Evolutionary conservation across 1,284 basidiomycete species (phyloP).

Genomic region (Sphagnurus paluster): DNA sequence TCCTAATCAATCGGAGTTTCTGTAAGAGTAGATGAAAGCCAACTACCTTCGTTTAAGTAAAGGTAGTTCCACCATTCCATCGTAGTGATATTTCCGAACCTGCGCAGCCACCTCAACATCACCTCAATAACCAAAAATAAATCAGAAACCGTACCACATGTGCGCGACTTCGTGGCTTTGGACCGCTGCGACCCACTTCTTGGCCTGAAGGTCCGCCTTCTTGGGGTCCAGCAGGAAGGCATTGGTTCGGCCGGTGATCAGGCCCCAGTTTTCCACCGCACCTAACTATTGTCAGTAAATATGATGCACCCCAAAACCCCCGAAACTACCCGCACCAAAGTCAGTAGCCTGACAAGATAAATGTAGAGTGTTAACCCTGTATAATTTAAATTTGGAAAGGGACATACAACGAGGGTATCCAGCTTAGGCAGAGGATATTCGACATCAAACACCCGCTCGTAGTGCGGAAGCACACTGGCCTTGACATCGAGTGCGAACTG

Average conservation of each 20-base stretch:
- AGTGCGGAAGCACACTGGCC: slow-evolving; percentile 84
- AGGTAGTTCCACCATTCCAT: slow-evolving; percentile 96
- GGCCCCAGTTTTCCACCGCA: slow-evolving; percentile 96
- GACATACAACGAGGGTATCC: slow-evolving; percentile 77
- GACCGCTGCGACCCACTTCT: slow-evolving; percentile 77
- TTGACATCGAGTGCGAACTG: slow-evolving; percentile 90
- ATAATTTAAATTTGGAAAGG: too few species aligned
- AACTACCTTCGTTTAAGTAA: slow-evolving; percentile 76
- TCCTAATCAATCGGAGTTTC: slow-evolving; percentile 25
- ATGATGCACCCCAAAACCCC: neutral
- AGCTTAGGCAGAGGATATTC: slow-evolving; percentile 93
- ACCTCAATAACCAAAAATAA: neutral
- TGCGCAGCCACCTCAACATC: slow-evolving; percentile 22
- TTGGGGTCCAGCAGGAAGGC: slow-evolving; percentile 84
- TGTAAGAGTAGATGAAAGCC: slow-evolving; percentile 12
- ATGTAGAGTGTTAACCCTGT: slow-evolving; percentile 1
- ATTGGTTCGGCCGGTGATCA: slow-evolving; percentile 89
- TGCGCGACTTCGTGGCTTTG: slow-evolving; percentile 87
- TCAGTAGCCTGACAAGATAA: slow-evolving; percentile 59
- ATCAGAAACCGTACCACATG: slow-evolving; percentile 63
- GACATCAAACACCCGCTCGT: slow-evolving; percentile 90
- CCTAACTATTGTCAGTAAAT: slow-evolving; percentile 35
- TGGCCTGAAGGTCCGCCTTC: slow-evolving; percentile 73
- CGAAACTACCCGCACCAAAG: slow-evolving; percentile 73
- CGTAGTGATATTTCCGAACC: slow-evolving; percentile 91